These are phyloP conservation scores for Betula pendula DNA, from an alignment of 306 rosid species.

Conservation along the genomic window DNA sequence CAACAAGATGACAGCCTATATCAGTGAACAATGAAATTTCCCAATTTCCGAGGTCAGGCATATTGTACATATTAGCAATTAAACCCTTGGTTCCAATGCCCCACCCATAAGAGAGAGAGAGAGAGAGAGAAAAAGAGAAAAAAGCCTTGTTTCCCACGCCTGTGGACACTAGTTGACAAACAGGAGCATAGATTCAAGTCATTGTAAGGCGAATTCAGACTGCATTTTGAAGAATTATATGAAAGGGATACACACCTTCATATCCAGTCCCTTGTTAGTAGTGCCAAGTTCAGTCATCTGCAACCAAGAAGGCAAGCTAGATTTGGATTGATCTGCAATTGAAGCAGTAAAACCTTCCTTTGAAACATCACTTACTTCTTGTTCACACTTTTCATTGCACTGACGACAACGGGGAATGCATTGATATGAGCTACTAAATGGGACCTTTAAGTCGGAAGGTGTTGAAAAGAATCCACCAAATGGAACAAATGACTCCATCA, in stretches of 20 bases:
- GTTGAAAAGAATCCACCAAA: constrained; percentile 92
- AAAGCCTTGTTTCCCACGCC: background rate
- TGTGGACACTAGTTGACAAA: background rate
- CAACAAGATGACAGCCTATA: background rate
- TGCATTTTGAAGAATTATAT: constrained; percentile 1
- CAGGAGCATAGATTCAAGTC: background rate
- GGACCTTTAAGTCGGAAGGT: constrained; percentile 66
- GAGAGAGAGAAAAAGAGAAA: background rate
- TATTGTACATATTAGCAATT: background rate
- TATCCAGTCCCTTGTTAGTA: constrained; percentile 42
- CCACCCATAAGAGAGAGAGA: background rate
- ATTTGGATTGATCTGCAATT: constrained; percentile 45
- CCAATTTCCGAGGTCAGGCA: background rate
- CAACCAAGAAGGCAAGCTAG: constrained; percentile 76
- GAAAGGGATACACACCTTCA: constrained; percentile 65
- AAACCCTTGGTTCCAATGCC: background rate
- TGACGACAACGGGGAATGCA: constrained; percentile 45
- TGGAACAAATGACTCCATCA: constrained; percentile 95
- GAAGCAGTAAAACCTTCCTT: constrained; percentile 48
- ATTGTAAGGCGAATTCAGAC: constrained; percentile 12
- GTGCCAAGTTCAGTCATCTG: constrained; percentile 49
- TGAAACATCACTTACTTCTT: constrained; percentile 50
- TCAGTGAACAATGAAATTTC: background rate
- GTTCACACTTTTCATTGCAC: constrained; percentile 51
- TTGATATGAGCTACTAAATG: constrained; percentile 45